Conservation (phyloP, 83 land plant species). For the Diphasiastrum complanatum region DNA sequence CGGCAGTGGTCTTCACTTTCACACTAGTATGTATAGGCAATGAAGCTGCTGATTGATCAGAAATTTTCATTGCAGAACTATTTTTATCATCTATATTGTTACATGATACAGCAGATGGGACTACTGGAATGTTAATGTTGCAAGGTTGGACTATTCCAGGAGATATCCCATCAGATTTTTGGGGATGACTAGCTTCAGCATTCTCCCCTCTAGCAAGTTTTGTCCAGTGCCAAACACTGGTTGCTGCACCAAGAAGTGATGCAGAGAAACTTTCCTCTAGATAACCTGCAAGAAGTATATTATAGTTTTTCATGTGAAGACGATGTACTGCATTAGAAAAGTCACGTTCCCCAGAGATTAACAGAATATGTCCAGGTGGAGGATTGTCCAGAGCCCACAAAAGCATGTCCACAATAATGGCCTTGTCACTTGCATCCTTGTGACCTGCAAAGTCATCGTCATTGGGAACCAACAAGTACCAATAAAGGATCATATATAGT, state of each 20-base stretch:
- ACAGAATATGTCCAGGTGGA: constrained; percentile 70
- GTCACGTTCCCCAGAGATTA: constrained; percentile 80
- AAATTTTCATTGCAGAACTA: no score
- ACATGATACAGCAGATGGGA: no score
- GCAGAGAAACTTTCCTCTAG: constrained; percentile 34
- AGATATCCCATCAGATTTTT: no score
- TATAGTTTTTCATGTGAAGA: constrained; percentile 65
- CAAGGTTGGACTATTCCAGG: no score
- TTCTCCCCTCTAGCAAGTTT: constrained; percentile 48
- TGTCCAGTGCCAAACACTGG: constrained; percentile 64
- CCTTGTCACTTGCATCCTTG: constrained; percentile 77
- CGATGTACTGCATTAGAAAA: constrained; percentile 72
- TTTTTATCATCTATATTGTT: no score
- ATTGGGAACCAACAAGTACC: no score
- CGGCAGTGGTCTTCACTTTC: no score
- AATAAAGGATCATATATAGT: no score
- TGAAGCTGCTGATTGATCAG: no score
- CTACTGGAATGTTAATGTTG: no score
- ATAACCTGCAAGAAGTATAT: constrained; percentile 70
- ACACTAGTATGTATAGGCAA: no score
- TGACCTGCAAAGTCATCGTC: constrained; percentile 30
- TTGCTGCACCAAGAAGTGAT: constrained; percentile 63
- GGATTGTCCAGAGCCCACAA: constrained; percentile 88
- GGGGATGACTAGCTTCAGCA: no score
- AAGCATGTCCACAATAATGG: constrained; percentile 63